Percentiles rank a stretch among this genome's conserved stretches.
Evolutionary conservation across 805 yeast species (phyloP).

Genomic region (Lipomyces yamanashiensis): DNA sequence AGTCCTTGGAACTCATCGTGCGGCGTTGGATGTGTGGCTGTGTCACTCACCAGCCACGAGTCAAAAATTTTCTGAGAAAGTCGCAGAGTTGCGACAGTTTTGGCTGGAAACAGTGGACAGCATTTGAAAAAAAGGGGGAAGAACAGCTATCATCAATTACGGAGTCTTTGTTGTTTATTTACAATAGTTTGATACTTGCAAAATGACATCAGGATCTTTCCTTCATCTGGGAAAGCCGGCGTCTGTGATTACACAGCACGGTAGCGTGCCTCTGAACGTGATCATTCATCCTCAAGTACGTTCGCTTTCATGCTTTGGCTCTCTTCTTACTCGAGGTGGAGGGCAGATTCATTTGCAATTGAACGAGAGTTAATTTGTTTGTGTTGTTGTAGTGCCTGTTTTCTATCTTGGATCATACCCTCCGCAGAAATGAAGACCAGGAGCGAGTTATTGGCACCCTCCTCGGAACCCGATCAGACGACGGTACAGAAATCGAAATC

Average conservation of each 20-base stretch:
- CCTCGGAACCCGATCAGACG: conserved; percentile 80
- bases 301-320: not conserved
- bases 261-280: conserved; percentile 35
- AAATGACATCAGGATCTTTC: conserved; percentile 29
- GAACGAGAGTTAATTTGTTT: not conserved
- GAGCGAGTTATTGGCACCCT: conserved; percentile 78
- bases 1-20: conserved; percentile 8
- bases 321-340: not conserved
- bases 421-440: conserved; percentile 57
- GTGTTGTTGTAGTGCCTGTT: conserved; percentile 48
- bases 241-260: conserved; percentile 10
- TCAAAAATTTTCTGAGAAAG: conserved; percentile 12
- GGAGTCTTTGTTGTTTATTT: not conserved
- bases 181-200: not conserved
- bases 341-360: not conserved
- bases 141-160: not conserved
- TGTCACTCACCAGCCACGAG: conserved; percentile 5
- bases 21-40: conserved; percentile 10
- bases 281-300: conserved; percentile 38
- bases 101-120: not conserved
- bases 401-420: conserved; percentile 73
- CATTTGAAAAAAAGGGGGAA: not conserved
- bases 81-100: not conserved
- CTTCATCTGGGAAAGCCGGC: conserved; percentile 36
- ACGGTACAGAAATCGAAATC: conserved; percentile 74